These are phyloP conservation scores for Phoma herbarum DNA, from an alignment of 2,329 filamentous ascomycete genomes.

Conservation along the genomic window DNA sequence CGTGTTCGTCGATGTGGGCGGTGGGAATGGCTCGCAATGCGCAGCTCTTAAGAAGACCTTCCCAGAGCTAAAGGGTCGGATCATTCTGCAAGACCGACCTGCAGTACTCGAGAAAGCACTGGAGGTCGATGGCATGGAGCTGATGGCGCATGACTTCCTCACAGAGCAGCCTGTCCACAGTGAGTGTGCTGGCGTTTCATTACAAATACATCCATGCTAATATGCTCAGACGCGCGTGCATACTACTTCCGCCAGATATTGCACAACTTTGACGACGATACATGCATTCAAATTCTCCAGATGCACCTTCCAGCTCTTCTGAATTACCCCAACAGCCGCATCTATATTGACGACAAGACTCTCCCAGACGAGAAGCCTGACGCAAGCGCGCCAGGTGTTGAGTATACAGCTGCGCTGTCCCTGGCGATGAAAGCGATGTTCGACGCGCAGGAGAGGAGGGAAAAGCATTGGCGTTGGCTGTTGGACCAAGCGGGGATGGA, in stretches of 20 bases:
- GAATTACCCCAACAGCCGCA: neutral
- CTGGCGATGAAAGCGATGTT: constrained; percentile 4
- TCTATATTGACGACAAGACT: constrained; percentile 13
- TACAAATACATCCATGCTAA: neutral
- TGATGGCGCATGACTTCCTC: constrained; percentile 13
- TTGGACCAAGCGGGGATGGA: constrained; percentile 24
- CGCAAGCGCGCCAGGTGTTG: neutral
- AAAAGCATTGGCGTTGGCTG: constrained; percentile 25
- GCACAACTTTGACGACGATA: constrained; percentile 7
- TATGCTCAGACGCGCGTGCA: constrained; percentile 2
- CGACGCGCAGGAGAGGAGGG: constrained; percentile 22
- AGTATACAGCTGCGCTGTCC: constrained; percentile 8
- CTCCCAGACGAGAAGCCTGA: constrained; percentile 6
- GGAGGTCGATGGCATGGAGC: constrained; percentile 2
- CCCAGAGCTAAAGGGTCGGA: neutral
- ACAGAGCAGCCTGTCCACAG: constrained; percentile 12
- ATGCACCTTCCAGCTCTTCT: constrained; percentile 18
- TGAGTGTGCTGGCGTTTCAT: neutral
- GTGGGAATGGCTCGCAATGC: constrained; percentile 15
- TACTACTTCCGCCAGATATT: constrained; percentile 20
- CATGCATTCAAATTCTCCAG: constrained; percentile 17
- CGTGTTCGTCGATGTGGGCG: constrained; percentile 14
- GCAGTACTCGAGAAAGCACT: constrained; percentile 9
- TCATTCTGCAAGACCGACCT: constrained; percentile 10
- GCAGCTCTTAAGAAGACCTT: constrained; percentile 5